Evolutionary conservation across 371 early-diverging fungal genomes (phyloP).

Genomic region (Basidiobolus meristosporus): DNA sequence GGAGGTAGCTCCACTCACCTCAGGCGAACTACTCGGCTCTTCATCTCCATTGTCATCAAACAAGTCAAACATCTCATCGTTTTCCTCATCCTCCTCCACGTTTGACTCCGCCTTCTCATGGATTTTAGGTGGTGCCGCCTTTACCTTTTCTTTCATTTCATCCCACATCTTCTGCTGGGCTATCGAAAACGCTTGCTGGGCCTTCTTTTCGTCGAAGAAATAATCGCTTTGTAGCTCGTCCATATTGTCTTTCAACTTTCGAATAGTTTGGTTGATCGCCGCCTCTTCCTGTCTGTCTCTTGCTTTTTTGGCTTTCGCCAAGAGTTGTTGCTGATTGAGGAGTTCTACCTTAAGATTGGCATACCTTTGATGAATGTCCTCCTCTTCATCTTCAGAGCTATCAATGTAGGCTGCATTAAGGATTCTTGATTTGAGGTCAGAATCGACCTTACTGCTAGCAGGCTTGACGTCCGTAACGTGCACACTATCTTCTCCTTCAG

Average conservation of each 20-base stretch:
- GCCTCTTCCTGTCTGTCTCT: slow-evolving; percentile 12
- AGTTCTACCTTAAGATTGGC: slow-evolving; percentile 10
- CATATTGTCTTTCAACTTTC: slow-evolving; percentile 18
- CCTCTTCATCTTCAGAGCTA: slow-evolving; percentile 10
- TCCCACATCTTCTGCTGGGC: slow-evolving; percentile 8
- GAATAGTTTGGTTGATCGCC: slow-evolving; percentile 15
- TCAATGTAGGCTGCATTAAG: not conserved
- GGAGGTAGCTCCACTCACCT: not conserved
- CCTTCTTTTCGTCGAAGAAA: slow-evolving; percentile 19
- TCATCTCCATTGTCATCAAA: slow-evolving; percentile 11
- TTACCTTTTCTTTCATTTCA: slow-evolving; percentile 4
- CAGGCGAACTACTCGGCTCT: not conserved
- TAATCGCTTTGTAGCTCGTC: slow-evolving; percentile 12
- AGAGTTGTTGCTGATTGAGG: slow-evolving; percentile 7
- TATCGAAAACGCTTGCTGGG: slow-evolving; percentile 11
- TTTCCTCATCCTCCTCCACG: slow-evolving; percentile 6
- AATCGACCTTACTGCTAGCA: not conserved
- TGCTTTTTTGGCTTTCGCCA: slow-evolving; percentile 10
- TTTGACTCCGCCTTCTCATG: too few species aligned
- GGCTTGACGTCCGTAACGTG: slow-evolving; percentile 2
- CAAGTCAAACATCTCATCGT: slow-evolving; percentile 6
- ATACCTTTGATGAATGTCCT: slow-evolving; percentile 11
- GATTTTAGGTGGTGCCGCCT: too few species aligned
- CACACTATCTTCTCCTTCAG: not conserved
- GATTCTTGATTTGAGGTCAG: slow-evolving; percentile 1